Evolutionary conservation across 306 rosid species (phyloP), one percentile per base, ranked within the genome.

Genomic region (Inga laurina): DNA sequence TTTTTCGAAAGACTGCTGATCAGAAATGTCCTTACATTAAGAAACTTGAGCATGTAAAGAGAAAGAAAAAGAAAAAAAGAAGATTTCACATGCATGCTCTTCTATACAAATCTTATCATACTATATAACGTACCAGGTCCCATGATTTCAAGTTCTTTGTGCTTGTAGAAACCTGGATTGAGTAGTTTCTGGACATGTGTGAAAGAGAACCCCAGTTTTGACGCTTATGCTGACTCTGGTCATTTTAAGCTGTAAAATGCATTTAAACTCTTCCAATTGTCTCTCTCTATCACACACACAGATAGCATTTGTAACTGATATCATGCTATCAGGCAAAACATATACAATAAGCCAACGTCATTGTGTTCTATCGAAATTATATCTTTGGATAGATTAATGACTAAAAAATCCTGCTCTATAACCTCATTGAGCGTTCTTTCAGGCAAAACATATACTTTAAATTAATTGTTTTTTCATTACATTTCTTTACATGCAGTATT

Each of bases 401-500:
- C 8, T 39, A 39, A 39, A 39, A 39, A 0, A 39, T 39, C 8
- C 8, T 1, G 8, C 6, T 39, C 0, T 39, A 39, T 39, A 39
- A 39, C 8, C 43, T 39, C 43, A 39, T 39, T 39, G 1, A 39
- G 1, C 0, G 8, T 39, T 39, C 43, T 39, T 39, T 21, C 3
- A 7, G 49, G 68, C 66, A 72, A 49, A 44, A 41, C 71, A 44
- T 61, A 56, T 43, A 39, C 74, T 39, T 80, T 30, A 70, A 15
- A 82, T 62, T 54, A 84, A 78, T 62, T 85, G 79, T 84, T 18
- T 19, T 62, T 77, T 79, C 77, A 61, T 56, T 72, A 3, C 75
- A 9, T 84, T 48, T 69, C 81, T 81, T 61, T 73, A 16, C 87
- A 8, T 88, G 92, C 94, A 97, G 99, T 87, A 94, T 97, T 77